Evolutionary conservation across 768 basidiomycete species (phyloP).

Genomic region (Psilocybe sp.): DNA sequence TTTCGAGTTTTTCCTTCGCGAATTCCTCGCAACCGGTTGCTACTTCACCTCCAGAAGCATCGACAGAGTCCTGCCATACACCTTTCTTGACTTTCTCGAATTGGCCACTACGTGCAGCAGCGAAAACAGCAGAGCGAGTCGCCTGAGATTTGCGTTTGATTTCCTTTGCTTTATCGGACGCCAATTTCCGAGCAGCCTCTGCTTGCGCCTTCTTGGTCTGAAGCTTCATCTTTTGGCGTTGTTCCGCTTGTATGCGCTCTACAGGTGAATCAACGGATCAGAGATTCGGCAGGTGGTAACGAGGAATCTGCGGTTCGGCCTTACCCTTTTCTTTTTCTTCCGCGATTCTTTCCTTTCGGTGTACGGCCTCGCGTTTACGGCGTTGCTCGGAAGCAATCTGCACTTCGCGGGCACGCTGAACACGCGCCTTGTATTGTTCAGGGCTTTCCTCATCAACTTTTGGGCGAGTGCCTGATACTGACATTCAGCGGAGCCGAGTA

Average conservation of each 20-base stretch:
- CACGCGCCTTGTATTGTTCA: slow-evolving; percentile 51
- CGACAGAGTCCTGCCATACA: slow-evolving; percentile 67
- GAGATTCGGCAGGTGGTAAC: not conserved
- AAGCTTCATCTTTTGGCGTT: slow-evolving; percentile 53
- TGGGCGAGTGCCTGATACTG: slow-evolving; percentile 13
- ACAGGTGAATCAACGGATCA: slow-evolving; percentile 7
- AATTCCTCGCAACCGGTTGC: slow-evolving; percentile 53
- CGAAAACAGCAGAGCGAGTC: slow-evolving; percentile 60
- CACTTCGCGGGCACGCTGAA: slow-evolving; percentile 49
- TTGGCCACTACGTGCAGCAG: slow-evolving; percentile 59
- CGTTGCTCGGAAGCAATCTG: slow-evolving; percentile 54
- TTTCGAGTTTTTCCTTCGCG: slow-evolving; percentile 41
- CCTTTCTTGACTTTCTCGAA: slow-evolving; percentile 55
- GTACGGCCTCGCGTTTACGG: slow-evolving; percentile 44
- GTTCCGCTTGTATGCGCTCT: slow-evolving; percentile 57
- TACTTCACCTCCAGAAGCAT: slow-evolving; percentile 70
- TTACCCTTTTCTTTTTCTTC: slow-evolving; percentile 55
- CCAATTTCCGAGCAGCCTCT: slow-evolving; percentile 43
- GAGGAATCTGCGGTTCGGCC: slow-evolving; percentile 2
- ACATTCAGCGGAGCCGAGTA: not conserved
- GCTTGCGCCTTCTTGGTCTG: slow-evolving; percentile 56
- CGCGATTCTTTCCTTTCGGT: slow-evolving; percentile 43
- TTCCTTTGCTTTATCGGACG: slow-evolving; percentile 44
- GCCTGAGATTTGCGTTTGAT: slow-evolving; percentile 51
- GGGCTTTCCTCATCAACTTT: slow-evolving; percentile 38